Percentiles rank a stretch among this genome's conserved stretches.
phyloP scores from a whole-genome alignment of 2,329 filamentous ascomycete species.

The Beauveria scarabaeidicola region DNA sequence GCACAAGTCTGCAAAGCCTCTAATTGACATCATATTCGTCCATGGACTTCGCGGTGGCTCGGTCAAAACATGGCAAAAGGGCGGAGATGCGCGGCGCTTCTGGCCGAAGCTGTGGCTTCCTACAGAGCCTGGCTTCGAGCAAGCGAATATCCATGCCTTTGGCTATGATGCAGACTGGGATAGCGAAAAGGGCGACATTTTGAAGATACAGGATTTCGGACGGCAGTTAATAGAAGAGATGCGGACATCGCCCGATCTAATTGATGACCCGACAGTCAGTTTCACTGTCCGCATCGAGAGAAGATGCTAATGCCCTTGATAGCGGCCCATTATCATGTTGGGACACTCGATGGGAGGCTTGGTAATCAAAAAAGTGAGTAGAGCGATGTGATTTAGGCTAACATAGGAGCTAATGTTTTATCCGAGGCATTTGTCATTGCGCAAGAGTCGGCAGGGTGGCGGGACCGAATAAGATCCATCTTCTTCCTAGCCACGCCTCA shows the following conservation, averaged over 20 bases:
- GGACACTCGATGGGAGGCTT: conserved; percentile 24
- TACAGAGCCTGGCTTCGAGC: conserved; percentile 19
- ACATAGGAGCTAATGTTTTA: too few relatives aligned
- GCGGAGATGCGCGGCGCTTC: conserved; percentile 22
- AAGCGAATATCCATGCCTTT: conserved; percentile 23
- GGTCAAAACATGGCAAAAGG: conserved; percentile 32
- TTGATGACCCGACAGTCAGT: too few relatives aligned
- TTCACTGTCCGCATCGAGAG: too few relatives aligned
- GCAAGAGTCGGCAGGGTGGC: conserved; percentile 8
- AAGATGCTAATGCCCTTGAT: too few relatives aligned
- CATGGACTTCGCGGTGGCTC: conserved; percentile 34
- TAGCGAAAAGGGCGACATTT: conserved; percentile 18
- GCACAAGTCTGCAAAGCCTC: conserved; percentile 19
- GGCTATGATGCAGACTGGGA: conserved; percentile 26
- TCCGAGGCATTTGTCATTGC: conserved; percentile 18
- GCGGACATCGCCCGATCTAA: conserved; percentile 16
- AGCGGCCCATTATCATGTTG: conserved; percentile 21
- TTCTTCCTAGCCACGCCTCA: conserved; percentile 30
- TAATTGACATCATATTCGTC: conserved; percentile 32
- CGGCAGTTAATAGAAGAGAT: conserved; percentile 22
- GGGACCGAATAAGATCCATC: conserved; percentile 19
- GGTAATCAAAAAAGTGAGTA: conserved; percentile 28
- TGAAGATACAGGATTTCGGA: conserved; percentile 24
- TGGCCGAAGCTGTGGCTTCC: conserved; percentile 35
- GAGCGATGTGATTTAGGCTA: too few relatives aligned